Percentiles rank a stretch among this genome's conserved stretches.
Evolutionary conservation across 2,329 filamentous ascomycete species (phyloP).

Genomic region (Aspergillus bombycis): DNA sequence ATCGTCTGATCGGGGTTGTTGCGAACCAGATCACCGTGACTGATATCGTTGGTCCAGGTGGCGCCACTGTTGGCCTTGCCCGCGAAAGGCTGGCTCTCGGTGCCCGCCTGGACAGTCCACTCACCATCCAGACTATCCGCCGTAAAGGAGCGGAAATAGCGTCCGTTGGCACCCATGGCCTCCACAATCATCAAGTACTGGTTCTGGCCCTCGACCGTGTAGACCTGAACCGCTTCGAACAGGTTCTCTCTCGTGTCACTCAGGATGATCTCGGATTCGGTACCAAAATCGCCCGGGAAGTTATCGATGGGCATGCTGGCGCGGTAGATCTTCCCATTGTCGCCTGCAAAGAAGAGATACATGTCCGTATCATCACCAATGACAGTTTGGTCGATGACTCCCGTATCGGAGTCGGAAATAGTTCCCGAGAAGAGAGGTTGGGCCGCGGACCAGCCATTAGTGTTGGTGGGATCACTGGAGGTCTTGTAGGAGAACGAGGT

Average conservation of each 20-base stretch:
- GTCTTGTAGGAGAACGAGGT: constrained; percentile 64
- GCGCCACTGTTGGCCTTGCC: constrained; percentile 68
- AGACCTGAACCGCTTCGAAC: constrained; percentile 70
- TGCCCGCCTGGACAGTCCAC: constrained; percentile 62
- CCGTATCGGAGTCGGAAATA: constrained; percentile 55
- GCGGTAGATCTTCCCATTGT: constrained; percentile 69
- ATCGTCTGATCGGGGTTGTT: constrained; percentile 63
- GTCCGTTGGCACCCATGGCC: constrained; percentile 58
- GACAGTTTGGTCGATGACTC: constrained; percentile 65
- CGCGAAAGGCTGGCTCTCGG: constrained; percentile 64
- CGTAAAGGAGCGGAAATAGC: constrained; percentile 70
- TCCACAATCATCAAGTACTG: constrained; percentile 72
- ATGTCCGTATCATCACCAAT: constrained; percentile 65
- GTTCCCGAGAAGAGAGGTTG: constrained; percentile 61
- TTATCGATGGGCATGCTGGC: constrained; percentile 64
- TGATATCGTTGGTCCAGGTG: constrained; percentile 69
- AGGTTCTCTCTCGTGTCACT: constrained; percentile 60
- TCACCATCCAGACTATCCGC: constrained; percentile 58
- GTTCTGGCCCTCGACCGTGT: constrained; percentile 58
- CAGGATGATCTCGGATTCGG: constrained; percentile 53
- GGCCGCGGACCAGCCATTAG: constrained; percentile 59
- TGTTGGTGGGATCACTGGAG: constrained; percentile 59
- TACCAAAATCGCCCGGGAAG: constrained; percentile 65
- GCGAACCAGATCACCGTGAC: constrained; percentile 65
- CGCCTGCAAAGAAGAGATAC: constrained; percentile 70